Evolutionary conservation across 306 rosid genomes (phyloP).

Genomic region (Prunus mongolica): DNA sequence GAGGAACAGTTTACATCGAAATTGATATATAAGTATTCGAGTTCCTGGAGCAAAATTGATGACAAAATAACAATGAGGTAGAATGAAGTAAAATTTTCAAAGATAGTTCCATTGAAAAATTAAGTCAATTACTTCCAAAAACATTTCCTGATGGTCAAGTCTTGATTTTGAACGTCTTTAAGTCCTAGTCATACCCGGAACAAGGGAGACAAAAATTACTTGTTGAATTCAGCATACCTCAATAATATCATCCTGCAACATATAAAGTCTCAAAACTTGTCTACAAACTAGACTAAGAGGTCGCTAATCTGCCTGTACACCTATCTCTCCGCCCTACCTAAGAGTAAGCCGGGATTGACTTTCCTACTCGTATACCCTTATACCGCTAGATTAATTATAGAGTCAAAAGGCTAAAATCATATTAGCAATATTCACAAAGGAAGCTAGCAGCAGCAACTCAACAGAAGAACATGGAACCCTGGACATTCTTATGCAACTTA

Average conservation of each 20-base stretch:
- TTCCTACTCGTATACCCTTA: conserved; percentile 6
- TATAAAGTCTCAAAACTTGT: not conserved
- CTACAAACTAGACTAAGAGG: conserved; percentile 3
- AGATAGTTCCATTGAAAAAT: too few species aligned
- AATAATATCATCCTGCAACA: not conserved
- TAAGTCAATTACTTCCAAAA: too few species aligned
- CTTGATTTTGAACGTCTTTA: too few species aligned
- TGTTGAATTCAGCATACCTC: not conserved
- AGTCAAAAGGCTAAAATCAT: conserved; percentile 4
- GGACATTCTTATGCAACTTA: conserved; percentile 45
- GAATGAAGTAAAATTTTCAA: not conserved
- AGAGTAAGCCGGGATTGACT: conserved; percentile 26
- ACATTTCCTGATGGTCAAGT: too few species aligned
- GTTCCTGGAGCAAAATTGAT: not conserved
- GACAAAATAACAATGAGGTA: not conserved
- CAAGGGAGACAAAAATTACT: not conserved
- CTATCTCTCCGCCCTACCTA: conserved; percentile 23
- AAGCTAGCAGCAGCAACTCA: conserved; percentile 31
- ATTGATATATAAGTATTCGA: not conserved
- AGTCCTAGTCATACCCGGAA: not conserved
- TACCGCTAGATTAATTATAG: conserved; percentile 17
- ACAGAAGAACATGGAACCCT: conserved; percentile 76
- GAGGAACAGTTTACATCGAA: not conserved
- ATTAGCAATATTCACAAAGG: conserved; percentile 20
- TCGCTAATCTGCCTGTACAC: not conserved